Percentiles rank a stretch among this genome's conserved stretches.
phyloP scores from a whole-genome alignment of 2,329 filamentous ascomycete species.

The Aureobasidium leucospermi region DNA sequence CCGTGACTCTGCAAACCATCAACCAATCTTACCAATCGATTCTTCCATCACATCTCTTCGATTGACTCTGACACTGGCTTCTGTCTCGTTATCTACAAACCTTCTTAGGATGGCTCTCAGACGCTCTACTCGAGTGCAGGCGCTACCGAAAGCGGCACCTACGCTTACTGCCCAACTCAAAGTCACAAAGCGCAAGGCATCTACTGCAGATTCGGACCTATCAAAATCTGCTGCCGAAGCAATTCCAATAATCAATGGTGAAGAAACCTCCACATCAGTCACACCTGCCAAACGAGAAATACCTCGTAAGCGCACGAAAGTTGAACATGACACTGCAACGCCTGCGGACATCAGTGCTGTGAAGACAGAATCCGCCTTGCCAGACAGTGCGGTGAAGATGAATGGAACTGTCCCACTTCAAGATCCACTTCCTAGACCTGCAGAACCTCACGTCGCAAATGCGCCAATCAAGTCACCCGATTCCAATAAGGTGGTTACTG shows the following conservation, averaged over 20 bases:
- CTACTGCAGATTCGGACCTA: background rate
- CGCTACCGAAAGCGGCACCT: background rate
- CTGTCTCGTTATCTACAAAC: background rate
- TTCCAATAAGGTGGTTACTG: slow-evolving; percentile 55
- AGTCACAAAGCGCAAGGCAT: background rate
- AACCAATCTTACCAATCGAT: background rate
- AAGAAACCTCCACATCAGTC: slow-evolving; percentile 1
- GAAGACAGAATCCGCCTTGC: slow-evolving; percentile 26
- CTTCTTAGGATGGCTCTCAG: slow-evolving; percentile 41
- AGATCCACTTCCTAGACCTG: slow-evolving; percentile 43
- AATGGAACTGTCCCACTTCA: slow-evolving; percentile 23
- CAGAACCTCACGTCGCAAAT: slow-evolving; percentile 58
- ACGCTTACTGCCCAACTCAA: slow-evolving; percentile 8
- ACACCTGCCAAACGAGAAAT: slow-evolving; percentile 19
- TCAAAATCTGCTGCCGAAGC: background rate
- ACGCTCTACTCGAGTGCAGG: slow-evolving; percentile 42
- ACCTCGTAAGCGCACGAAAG: slow-evolving; percentile 6
- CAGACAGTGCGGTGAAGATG: slow-evolving; percentile 33
- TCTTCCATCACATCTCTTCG: background rate
- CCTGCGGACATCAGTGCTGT: slow-evolving; percentile 22
- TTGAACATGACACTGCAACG: slow-evolving; percentile 15
- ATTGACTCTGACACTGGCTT: background rate
- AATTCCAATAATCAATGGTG: background rate
- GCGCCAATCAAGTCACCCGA: slow-evolving; percentile 65
- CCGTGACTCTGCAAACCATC: background rate